Base-by-base conservation (phyloP, 345 rosid genomes). In the Mangifera indica region DNA sequence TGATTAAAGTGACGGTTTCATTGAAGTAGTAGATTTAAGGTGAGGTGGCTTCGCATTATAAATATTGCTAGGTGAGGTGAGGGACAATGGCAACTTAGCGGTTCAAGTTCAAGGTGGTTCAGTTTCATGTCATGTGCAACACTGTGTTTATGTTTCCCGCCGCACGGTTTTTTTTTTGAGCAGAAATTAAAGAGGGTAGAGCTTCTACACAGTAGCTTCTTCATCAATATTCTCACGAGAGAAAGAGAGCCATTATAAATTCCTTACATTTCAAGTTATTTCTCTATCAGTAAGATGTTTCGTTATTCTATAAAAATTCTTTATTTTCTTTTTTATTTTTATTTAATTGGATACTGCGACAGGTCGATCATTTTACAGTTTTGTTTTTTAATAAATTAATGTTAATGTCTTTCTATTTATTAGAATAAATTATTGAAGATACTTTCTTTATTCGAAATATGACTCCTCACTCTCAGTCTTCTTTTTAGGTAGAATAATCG, bases 1-100 rank as follows among this genome's bases (percentile, higher is more conserved):
- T 45, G 79, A 74, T 65, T 78, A 78, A 73, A 65, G 70, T 8
- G 69, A 77, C 71, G 67, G 58, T 34, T 71, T 53, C 49, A 54
- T 14, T 61, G 57, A 45, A 52, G 69, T 4, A 45, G 54, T 45
- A 26, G 34, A 76, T 71, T 76, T 49, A 70, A 60, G 69, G 63
- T 24, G 70, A 2, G 20, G 78, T 62, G 58, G 29, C 42, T 14
- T 64, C 15, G 26, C 52, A 10, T 62, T 34, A 53, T 52, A 37
- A 12, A 14, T 32, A 29, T 29, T 29, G 34, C 34, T 29, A 29
- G 12, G 12, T 6, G 37, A 8, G 2, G 69, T 0, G 58, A 29
- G 15, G 40, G 0, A 18, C 4, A 40, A 22, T 1, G 42, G 42
- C 42, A 5, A 37, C 42, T 8, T 26, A 49, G 25, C 57, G 21